Percentiles rank a stretch among this genome's conserved stretches.
Evolutionary conservation across 2,329 filamentous ascomycete genomes (phyloP).

Genomic region (Ophiostoma triangulosporum): DNA sequence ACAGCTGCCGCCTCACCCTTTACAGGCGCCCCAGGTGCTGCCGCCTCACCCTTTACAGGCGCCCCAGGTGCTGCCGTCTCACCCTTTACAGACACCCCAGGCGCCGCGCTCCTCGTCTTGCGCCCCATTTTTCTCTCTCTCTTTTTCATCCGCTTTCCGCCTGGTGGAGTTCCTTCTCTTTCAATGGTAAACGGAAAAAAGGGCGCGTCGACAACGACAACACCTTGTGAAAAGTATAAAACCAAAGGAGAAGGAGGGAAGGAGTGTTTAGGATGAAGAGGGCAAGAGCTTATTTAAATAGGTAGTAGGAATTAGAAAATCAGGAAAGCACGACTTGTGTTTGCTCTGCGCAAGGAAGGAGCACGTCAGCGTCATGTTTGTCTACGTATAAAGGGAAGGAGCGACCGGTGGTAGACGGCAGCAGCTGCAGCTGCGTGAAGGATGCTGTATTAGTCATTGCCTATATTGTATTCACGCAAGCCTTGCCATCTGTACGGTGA

Average conservation of each 20-base stretch:
- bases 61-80: not conserved
- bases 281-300: not conserved
- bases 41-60: not conserved
- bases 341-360: not conserved
- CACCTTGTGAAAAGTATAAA: too few species aligned
- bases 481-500: too few species aligned
- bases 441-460: too few species aligned
- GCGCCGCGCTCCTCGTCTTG: not conserved
- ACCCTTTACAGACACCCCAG: not conserved
- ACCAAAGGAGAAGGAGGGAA: not conserved
- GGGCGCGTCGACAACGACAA: not conserved
- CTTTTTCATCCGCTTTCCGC: too few species aligned
- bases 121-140: constrained; percentile 1
- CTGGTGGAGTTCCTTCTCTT: too few species aligned
- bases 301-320: too few species aligned
- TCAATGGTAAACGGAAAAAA: not conserved
- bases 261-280: not conserved
- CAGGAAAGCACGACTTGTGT: not conserved
- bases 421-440: too few species aligned
- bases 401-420: not conserved
- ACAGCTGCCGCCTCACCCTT: not conserved
- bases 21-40: not conserved
- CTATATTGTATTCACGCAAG: too few species aligned
- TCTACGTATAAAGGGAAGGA: not conserved
- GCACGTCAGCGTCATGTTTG: not conserved